These are phyloP conservation scores for Ogataea polymorpha DNA, from an alignment of 805 yeast species.

Conservation along the genomic window DNA sequence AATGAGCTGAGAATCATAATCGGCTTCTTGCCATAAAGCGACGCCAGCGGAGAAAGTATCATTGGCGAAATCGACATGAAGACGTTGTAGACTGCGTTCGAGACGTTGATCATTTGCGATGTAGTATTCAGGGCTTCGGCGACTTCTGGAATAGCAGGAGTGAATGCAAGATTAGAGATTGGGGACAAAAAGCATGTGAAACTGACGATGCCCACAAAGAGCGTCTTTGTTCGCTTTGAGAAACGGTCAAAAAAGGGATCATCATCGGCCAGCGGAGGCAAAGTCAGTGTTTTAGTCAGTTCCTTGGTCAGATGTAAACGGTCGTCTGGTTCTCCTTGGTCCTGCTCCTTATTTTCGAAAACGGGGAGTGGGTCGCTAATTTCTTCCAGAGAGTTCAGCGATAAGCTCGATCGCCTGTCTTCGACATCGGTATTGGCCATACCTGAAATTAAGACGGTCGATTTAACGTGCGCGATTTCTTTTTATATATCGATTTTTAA, in stretches of 20 bases:
- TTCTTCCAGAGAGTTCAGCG: conserved; percentile 3
- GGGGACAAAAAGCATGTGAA: conserved; percentile 45
- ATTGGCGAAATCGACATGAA: conserved; percentile 55
- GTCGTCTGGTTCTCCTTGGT: conserved; percentile 6
- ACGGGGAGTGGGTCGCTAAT: not conserved
- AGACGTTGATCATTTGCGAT: conserved; percentile 43
- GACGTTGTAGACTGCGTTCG: conserved; percentile 49
- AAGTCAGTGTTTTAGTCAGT: conserved; percentile 11
- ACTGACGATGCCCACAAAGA: conserved; percentile 34
- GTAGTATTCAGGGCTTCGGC: conserved; percentile 46
- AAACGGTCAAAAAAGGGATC: conserved; percentile 29
- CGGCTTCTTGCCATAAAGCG: conserved; percentile 49
- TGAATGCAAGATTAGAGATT: conserved; percentile 40
- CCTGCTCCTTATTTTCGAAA: not conserved
- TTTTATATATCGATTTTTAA: not conserved
- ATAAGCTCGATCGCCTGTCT: not conserved
- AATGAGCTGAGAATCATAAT: conserved; percentile 42
- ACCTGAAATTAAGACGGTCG: not conserved
- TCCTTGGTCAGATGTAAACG: conserved; percentile 11
- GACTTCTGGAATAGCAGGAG: conserved; percentile 52
- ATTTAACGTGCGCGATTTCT: conserved; percentile 4
- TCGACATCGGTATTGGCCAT: not conserved
- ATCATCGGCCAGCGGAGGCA: conserved; percentile 26
- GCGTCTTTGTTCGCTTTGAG: conserved; percentile 24
- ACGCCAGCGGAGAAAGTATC: conserved; percentile 47